These are phyloP conservation scores for Torrubiella hemipterigena DNA, from an alignment of 2,329 filamentous ascomycete species.

Conservation along the genomic window DNA sequence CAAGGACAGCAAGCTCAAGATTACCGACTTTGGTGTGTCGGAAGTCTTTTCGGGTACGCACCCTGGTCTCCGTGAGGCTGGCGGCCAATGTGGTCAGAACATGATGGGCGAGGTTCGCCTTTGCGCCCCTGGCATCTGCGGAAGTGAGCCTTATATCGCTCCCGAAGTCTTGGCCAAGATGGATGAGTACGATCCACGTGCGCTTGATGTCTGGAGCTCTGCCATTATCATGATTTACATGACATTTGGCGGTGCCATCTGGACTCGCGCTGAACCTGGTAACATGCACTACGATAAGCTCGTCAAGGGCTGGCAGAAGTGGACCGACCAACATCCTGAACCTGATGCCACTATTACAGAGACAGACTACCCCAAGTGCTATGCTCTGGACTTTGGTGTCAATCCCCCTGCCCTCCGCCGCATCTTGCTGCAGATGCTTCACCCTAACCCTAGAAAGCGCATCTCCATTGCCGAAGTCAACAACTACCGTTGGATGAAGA, in stretches of 20 bases:
- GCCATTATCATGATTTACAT: conserved; percentile 75
- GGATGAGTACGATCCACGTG: conserved; percentile 56
- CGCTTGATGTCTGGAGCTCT: conserved; percentile 76
- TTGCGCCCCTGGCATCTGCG: conserved; percentile 71
- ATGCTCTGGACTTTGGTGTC: conserved; percentile 51
- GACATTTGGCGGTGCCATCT: conserved; percentile 59
- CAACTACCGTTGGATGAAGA: conserved; percentile 59
- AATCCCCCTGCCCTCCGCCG: conserved; percentile 58
- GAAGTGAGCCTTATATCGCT: conserved; percentile 76
- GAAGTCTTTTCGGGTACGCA: conserved; percentile 77
- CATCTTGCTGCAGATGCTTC: conserved; percentile 68
- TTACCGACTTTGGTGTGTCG: conserved; percentile 83
- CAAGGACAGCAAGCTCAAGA: conserved; percentile 71
- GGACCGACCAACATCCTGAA: conserved; percentile 42
- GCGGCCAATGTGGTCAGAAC: conserved; percentile 60
- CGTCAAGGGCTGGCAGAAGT: conserved; percentile 55
- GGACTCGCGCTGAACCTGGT: conserved; percentile 52
- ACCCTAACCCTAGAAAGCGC: conserved; percentile 62
- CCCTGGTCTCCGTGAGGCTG: conserved; percentile 61
- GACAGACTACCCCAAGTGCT: conserved; percentile 52
- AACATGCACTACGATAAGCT: conserved; percentile 53
- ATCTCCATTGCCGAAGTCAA: conserved; percentile 58
- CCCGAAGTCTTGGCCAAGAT: conserved; percentile 69
- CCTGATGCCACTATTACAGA: conserved; percentile 32
- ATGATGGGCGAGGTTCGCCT: conserved; percentile 65